Evolutionary conservation across 23 red algal genomes (phyloP).

Genomic region (Rhodosorus marinus): DNA sequence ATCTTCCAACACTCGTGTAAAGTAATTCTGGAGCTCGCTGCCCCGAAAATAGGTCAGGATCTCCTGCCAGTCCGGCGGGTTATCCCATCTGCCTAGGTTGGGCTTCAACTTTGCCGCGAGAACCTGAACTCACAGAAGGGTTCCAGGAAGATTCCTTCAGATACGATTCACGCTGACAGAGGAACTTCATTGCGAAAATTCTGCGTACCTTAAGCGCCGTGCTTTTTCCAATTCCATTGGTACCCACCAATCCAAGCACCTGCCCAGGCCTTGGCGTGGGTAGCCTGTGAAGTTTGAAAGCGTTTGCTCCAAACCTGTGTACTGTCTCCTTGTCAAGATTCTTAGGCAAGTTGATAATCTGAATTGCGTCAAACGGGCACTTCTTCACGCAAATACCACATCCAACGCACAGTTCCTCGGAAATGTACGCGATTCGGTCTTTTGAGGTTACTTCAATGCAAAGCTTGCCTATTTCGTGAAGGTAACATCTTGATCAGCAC

Average conservation of each 20-base stretch:
- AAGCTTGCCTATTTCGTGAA: no score
- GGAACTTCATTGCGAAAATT: no score
- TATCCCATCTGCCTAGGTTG: conserved; percentile 66
- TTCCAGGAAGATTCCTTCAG: no score
- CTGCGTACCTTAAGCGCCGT: conserved; percentile 88
- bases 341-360: conserved; percentile 98
- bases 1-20: conserved; percentile 69
- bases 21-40: conserved; percentile 96
- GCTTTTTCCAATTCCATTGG: conserved; percentile 91
- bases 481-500: no score
- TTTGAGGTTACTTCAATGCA: conserved; percentile 96
- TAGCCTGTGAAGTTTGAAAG: conserved; percentile 94
- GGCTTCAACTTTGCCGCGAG: conserved; percentile 81
- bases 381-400: conserved; percentile 99
- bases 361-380: conserved; percentile 96
- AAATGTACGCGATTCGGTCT: conserved; percentile 65
- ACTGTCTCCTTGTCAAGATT: conserved; percentile 90
- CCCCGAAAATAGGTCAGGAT: conserved; percentile 93
- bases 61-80: conserved; percentile 95
- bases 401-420: conserved; percentile 85
- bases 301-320: conserved; percentile 84
- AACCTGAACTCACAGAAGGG: no score
- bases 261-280: conserved; percentile 75
- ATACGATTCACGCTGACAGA: no score
- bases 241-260: conserved; percentile 90